Evolutionary conservation across 257 asterid species (phyloP).

Genomic region (Datura wrightii): DNA sequence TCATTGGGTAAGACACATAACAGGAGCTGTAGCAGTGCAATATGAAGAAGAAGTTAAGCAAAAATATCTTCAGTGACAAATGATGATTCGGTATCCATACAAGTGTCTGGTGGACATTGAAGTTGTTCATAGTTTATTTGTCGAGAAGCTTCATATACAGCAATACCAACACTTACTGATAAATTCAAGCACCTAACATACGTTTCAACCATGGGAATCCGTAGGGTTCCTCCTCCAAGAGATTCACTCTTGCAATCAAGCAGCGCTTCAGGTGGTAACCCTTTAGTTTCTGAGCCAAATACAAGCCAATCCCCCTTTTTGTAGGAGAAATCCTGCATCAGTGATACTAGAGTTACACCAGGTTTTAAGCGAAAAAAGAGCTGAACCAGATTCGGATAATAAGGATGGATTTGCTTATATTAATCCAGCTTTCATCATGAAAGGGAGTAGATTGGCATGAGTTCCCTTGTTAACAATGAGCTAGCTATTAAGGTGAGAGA

Average conservation of each 20-base stretch:
- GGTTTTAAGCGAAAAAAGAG: too few relatives aligned
- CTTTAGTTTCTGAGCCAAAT: slow-evolving; percentile 88
- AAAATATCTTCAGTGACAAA: slow-evolving; percentile 77
- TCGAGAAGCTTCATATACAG: slow-evolving; percentile 89
- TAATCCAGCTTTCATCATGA: not conserved
- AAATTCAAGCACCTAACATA: slow-evolving; percentile 93
- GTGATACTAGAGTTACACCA: not conserved
- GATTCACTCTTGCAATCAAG: slow-evolving; percentile 65
- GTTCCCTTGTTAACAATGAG: not conserved
- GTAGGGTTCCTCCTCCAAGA: slow-evolving; percentile 77
- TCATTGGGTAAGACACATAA: not conserved
- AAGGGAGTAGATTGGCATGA: not conserved
- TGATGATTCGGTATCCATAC: slow-evolving; percentile 46
- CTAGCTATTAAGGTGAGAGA: too few relatives aligned
- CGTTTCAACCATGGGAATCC: slow-evolving; percentile 92
- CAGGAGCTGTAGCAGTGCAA: not conserved
- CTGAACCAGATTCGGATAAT: not conserved
- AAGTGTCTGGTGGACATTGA: slow-evolving; percentile 54
- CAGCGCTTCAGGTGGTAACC: slow-evolving; percentile 85
- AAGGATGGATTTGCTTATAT: not conserved
- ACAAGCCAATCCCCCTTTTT: slow-evolving; percentile 96
- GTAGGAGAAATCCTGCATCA: slow-evolving; percentile 78
- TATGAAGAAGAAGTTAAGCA: slow-evolving; percentile 43
- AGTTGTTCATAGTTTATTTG: slow-evolving; percentile 87
- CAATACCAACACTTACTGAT: slow-evolving; percentile 92